These are phyloP conservation scores for Paracamarosporium sp. DNA, from an alignment of 2,329 filamentous ascomycete species.

Conservation along the genomic window DNA sequence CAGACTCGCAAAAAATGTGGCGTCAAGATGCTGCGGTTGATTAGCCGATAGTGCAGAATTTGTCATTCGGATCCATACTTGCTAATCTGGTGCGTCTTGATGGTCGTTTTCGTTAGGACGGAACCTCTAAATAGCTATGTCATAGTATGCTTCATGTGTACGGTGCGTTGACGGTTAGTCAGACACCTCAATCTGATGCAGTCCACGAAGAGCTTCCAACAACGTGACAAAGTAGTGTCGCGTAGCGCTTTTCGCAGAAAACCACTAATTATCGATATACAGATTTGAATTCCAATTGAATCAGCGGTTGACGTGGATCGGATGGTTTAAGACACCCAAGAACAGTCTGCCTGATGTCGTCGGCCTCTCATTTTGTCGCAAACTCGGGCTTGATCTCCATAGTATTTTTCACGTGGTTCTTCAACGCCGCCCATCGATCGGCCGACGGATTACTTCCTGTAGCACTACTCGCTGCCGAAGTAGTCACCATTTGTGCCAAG, in stretches of 20 bases:
- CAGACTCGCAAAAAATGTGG: neutral
- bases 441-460: conserved; percentile 21
- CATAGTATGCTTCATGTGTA: neutral
- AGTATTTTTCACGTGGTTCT: conserved; percentile 82
- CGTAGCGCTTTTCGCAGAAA: neutral
- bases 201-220: neutral
- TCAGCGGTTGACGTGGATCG: neutral
- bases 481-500: conserved; percentile 73
- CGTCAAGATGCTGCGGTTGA: neutral
- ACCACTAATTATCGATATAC: neutral
- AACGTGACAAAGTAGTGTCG: neutral
- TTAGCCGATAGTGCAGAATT: neutral
- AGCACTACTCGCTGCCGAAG: conserved; percentile 13
- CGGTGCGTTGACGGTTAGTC: neutral
- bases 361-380: conserved; percentile 25
- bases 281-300: neutral
- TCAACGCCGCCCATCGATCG: conserved; percentile 77
- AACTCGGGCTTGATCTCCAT: conserved; percentile 91
- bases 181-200: neutral
- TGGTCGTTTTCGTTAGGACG: neutral
- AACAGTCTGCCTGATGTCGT: neutral
- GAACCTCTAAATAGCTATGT: neutral
- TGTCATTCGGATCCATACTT: neutral
- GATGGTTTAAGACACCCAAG: neutral
- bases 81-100: neutral